Percentiles rank a stretch among this genome's conserved stretches.
Conservation (phyloP, 331 rosid genomes). For the Rhamnella rubrinervis region DNA sequence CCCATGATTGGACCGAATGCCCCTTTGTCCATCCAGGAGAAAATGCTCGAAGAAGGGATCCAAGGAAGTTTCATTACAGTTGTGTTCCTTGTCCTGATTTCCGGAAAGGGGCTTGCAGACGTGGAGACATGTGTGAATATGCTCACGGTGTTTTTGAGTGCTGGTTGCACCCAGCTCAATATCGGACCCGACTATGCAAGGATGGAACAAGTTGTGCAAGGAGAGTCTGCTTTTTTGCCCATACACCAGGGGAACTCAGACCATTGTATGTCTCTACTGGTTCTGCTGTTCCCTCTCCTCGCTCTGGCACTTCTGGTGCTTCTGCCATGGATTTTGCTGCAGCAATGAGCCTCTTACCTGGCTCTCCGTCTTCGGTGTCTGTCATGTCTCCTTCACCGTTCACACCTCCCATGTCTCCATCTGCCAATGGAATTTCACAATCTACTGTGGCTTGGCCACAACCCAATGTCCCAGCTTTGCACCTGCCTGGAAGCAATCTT, state of each 20-base stretch:
- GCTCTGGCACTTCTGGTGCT: slow-evolving; percentile 59
- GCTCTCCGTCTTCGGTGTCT: slow-evolving; percentile 80
- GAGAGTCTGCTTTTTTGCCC: slow-evolving; percentile 94
- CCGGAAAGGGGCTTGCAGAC: slow-evolving; percentile 89
- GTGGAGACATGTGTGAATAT: slow-evolving; percentile 96
- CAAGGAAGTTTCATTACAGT: slow-evolving; percentile 90
- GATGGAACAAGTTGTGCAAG: slow-evolving; percentile 80
- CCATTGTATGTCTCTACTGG: slow-evolving; percentile 91
- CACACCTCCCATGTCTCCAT: slow-evolving; percentile 93
- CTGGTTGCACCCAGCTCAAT: slow-evolving; percentile 96
- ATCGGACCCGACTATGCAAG: slow-evolving; percentile 89
- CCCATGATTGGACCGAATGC: slow-evolving; percentile 98
- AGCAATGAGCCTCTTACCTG: slow-evolving; percentile 86
- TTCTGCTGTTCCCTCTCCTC: slow-evolving; percentile 94
- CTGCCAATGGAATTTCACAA: slow-evolving; percentile 81
- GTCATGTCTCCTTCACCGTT: slow-evolving; percentile 74
- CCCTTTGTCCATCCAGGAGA: slow-evolving; percentile 98
- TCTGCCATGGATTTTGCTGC: slow-evolving; percentile 88
- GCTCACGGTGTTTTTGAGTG: slow-evolving; percentile 98
- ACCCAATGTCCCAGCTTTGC: slow-evolving; percentile 87
- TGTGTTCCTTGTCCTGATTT: slow-evolving; percentile 96
- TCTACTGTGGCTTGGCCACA: slow-evolving; percentile 76
- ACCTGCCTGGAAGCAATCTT: slow-evolving; percentile 83
- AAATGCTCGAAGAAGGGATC: slow-evolving; percentile 96
- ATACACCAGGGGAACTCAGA: slow-evolving; percentile 83